These are phyloP conservation scores for Aphanomyces astaci DNA, from an alignment of 352 stramenopile genomes.

Conservation along the genomic window DNA sequence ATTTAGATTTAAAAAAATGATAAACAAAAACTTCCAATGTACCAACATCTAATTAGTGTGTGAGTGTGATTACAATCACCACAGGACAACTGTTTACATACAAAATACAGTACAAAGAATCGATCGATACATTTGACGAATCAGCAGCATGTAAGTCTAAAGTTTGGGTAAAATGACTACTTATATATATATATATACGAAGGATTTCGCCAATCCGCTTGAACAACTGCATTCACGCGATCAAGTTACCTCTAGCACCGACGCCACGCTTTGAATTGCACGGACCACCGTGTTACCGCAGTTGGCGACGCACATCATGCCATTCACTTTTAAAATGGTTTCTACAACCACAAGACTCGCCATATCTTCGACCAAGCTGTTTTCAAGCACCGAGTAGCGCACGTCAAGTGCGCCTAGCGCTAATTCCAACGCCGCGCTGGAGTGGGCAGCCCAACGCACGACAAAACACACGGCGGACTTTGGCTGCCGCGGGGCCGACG, in stretches of 20 bases:
- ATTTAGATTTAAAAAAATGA: no score
- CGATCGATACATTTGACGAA: no score
- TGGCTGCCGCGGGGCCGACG: not conserved
- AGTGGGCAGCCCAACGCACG: not conserved
- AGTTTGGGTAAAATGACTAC: no score
- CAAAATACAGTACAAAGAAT: no score
- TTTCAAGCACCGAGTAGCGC: constrained; percentile 10
- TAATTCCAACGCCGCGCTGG: not conserved
- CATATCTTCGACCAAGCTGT: constrained; percentile 2
- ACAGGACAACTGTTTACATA: no score
- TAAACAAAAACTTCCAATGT: no score
- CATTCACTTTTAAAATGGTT: constrained; percentile 36
- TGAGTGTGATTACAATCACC: no score
- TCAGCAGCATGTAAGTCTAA: no score
- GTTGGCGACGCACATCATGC: constrained; percentile 78
- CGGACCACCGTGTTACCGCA: constrained; percentile 68
- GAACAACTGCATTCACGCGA: not conserved
- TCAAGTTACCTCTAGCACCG: constrained; percentile 32
- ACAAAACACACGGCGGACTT: constrained; percentile 15
- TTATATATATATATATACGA: no score
- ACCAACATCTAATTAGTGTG: no score
- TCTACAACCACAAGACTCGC: not conserved
- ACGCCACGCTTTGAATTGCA: constrained; percentile 35
- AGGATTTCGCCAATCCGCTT: no score
- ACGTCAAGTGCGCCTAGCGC: not conserved